Percentiles rank a stretch among this genome's conserved stretches.
Conservation (phyloP, 495 filamentous ascomycete species). For the Xylaria bambusicola region DNA sequence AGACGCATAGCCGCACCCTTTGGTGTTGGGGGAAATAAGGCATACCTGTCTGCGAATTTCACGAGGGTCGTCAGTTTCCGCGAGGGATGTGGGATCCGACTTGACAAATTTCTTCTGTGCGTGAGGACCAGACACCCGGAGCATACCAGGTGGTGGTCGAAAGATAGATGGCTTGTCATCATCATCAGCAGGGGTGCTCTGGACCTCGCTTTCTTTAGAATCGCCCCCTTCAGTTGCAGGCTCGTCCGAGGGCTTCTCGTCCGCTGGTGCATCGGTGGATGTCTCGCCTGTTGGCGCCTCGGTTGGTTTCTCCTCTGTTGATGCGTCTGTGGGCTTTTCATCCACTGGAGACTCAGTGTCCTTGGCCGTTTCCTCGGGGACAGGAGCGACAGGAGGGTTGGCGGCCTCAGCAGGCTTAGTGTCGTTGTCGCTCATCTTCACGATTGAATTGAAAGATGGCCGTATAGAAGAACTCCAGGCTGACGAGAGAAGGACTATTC, state of each 20-base stretch:
- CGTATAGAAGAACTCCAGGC: no score
- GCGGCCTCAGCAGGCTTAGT: conserved; percentile 28
- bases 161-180: conserved; percentile 13
- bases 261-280: no score
- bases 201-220: conserved; percentile 8
- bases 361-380: no score
- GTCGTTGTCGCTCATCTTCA: conserved; percentile 31
- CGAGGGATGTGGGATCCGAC: conserved; percentile 62
- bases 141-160: conserved; percentile 24
- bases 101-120: conserved; percentile 44
- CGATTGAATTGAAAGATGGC: no score
- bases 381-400: conserved; percentile 5
- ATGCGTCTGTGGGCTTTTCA: conserved; percentile 1
- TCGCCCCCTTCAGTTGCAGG: conserved; percentile 3
- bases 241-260: conserved; percentile 9
- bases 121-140: conserved; percentile 24
- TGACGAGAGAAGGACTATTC: no score
- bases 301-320: conserved; percentile 10
- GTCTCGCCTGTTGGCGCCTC: no score
- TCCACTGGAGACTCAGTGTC: no score
- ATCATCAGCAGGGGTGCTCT: background rate
- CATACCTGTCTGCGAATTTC: conserved; percentile 78
- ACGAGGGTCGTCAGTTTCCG: conserved; percentile 68
- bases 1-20: conserved; percentile 3
- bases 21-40: conserved; percentile 12